Evolutionary conservation across 768 basidiomycete genomes (phyloP), one percentile per base, ranked within the genome.

Genomic region (Rhizopogon vesiculosus): DNA sequence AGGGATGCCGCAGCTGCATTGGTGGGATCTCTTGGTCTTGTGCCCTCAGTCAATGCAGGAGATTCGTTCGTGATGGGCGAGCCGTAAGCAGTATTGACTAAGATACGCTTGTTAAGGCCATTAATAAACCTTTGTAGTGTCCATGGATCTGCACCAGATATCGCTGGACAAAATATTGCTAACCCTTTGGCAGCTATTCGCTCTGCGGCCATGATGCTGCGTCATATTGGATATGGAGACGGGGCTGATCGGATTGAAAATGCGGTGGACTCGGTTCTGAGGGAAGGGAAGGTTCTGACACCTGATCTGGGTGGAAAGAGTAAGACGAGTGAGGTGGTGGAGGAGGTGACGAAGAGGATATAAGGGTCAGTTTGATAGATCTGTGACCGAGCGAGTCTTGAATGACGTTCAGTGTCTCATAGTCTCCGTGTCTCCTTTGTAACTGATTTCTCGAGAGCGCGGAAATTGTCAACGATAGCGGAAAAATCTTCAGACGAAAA

Each of bases 1-100:
- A 96, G 94, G 28, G 97, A 99, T n/a, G n/a, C n/a, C n/a, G n/a
- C n/a, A n/a, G n/a, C 97, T 18, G 97, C 97, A n/a, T 84, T 99
- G 18, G 97, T 99, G 51, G 97, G 97, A 53, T 99, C 97, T 13
- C 78, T 99, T 55, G 97, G 97, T 50, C 81, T 99, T 18, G 94
- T 99, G 28, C 96, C 97, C n/a, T 98, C 97, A 42, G 78, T 98
- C 61, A 98, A 99, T 69, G 94, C 94, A 53, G 95, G 96, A 16
- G 95, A 98, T 69, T 76, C 77, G 61, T 99, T 99, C 66, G 86
- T 98, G 41, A 98, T 98, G 94, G 96, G 96, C 53, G 94, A 98
- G 72, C 94, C 94, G 91, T 96, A 71, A 68, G 92, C 83, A 25
- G 54, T 40, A 13, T 28, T 25, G 39, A 19, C 43, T 46, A 13